These are phyloP conservation scores for Trichophyton rubrum DNA, from an alignment of 2,329 filamentous ascomycete species.

Conservation along the genomic window DNA sequence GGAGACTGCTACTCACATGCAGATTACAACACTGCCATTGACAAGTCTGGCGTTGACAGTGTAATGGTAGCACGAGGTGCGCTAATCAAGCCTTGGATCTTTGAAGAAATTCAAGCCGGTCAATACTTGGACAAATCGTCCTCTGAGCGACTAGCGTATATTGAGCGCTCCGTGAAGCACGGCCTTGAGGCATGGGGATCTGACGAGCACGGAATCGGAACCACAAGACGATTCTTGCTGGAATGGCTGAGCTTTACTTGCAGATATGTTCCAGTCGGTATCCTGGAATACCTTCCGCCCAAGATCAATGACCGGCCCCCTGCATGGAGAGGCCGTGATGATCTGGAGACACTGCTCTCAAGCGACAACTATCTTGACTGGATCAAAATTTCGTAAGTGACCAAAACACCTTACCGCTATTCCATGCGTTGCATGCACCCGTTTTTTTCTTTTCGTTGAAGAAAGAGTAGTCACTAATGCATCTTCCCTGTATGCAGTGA, in stretches of 20 bases:
- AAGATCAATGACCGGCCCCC: slow-evolving; percentile 82
- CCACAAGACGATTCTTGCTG: slow-evolving; percentile 79
- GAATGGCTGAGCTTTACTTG: slow-evolving; percentile 93
- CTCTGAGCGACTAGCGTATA: slow-evolving; percentile 66
- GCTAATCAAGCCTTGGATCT: slow-evolving; percentile 95
- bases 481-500: slow-evolving; percentile 48
- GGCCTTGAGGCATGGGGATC: slow-evolving; percentile 92
- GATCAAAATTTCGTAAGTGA: slow-evolving; percentile 87
- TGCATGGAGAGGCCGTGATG: slow-evolving; percentile 68
- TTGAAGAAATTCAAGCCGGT: slow-evolving; percentile 83
- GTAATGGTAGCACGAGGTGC: slow-evolving; percentile 96
- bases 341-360: slow-evolving; percentile 83
- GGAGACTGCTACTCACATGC: slow-evolving; percentile 90
- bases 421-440: not conserved
- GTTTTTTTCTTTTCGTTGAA: not conserved
- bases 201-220: slow-evolving; percentile 85
- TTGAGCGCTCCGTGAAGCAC: slow-evolving; percentile 82
- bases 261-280: slow-evolving; percentile 78
- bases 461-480: slow-evolving; percentile 7
- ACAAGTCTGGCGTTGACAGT: slow-evolving; percentile 70
- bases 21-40: slow-evolving; percentile 70
- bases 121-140: slow-evolving; percentile 96
- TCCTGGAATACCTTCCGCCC: slow-evolving; percentile 80
- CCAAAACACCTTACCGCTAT: not conserved
- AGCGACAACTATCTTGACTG: slow-evolving; percentile 92